phyloP scores from a whole-genome alignment of 2,329 filamentous ascomycete genomes.

The Sclerotinia trifoliorum region DNA sequence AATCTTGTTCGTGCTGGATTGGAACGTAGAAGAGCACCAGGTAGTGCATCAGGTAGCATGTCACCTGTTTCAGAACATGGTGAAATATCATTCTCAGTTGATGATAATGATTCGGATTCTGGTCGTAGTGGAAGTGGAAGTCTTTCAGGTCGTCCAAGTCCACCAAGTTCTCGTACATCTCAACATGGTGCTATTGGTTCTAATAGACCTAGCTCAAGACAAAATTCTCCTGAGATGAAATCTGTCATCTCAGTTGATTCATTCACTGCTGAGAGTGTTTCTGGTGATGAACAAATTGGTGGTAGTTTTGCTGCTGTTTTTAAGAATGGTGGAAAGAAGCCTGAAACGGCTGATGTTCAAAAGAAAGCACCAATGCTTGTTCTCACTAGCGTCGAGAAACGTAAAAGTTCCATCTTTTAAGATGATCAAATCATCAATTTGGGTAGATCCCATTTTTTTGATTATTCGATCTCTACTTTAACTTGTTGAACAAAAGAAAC shows the following conservation, averaged over 20 bases:
- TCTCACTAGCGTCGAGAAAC: slow-evolving; percentile 85
- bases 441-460: slow-evolving; percentile 40
- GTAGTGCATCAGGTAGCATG: slow-evolving; percentile 76
- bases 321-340: slow-evolving; percentile 58
- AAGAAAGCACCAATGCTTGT: slow-evolving; percentile 86
- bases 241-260: slow-evolving; percentile 47
- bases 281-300: slow-evolving; percentile 59
- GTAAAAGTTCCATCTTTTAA: slow-evolving; percentile 69
- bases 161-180: slow-evolving; percentile 73
- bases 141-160: slow-evolving; percentile 66
- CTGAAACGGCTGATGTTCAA: slow-evolving; percentile 58
- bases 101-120: slow-evolving; percentile 73
- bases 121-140: slow-evolving; percentile 72
- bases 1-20: slow-evolving; percentile 88
- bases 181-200: slow-evolving; percentile 85
- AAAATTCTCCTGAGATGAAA: slow-evolving; percentile 57
- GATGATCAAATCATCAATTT: slow-evolving; percentile 24
- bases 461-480: slow-evolving; percentile 38
- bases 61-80: slow-evolving; percentile 84
- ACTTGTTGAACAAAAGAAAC: slow-evolving; percentile 25
- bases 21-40: slow-evolving; percentile 72
- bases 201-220: slow-evolving; percentile 71
- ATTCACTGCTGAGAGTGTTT: slow-evolving; percentile 62
- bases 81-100: slow-evolving; percentile 61
- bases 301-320: slow-evolving; percentile 67